These are phyloP conservation scores for Aspergillus phoenicis DNA, from an alignment of 2,329 filamentous ascomycete genomes.

Conservation along the genomic window DNA sequence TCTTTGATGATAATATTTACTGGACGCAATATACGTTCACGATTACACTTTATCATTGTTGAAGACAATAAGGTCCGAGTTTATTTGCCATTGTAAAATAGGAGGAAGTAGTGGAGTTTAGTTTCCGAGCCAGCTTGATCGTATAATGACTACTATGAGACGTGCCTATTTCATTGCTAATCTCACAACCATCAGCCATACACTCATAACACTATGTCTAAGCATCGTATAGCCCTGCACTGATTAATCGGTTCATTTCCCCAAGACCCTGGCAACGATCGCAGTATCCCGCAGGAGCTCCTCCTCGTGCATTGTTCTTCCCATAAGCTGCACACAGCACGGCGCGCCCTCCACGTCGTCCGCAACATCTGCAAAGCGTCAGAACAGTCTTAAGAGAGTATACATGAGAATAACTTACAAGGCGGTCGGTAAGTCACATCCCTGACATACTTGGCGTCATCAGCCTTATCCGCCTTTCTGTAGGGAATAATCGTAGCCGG, in stretches of 20 bases:
- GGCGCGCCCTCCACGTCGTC: conserved; percentile 24
- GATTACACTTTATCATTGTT: too few relatives aligned
- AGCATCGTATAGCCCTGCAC: too few relatives aligned
- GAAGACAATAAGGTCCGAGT: too few relatives aligned
- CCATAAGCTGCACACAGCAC: conserved; percentile 24
- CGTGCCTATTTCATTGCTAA: too few relatives aligned
- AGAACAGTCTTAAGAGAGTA: background rate
- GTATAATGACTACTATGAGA: too few relatives aligned
- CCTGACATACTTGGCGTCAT: conserved; percentile 23
- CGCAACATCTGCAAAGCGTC: conserved; percentile 19
- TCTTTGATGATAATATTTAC: background rate
- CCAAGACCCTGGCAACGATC: background rate
- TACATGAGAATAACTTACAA: conserved; percentile 18
- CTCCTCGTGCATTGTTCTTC: background rate
- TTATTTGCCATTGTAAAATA: too few relatives aligned
- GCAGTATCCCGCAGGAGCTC: background rate
- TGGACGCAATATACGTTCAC: background rate
- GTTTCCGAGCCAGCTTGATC: too few relatives aligned
- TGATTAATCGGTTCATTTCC: background rate
- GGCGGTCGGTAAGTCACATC: conserved; percentile 23
- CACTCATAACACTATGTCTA: too few relatives aligned
- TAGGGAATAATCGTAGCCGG: conserved; percentile 22
- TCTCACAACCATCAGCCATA: too few relatives aligned
- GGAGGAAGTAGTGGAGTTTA: too few relatives aligned
- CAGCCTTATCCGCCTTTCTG: conserved; percentile 17